Conservation (phyloP, 805 yeast genomes). For the Candida namnaoensis region DNA sequence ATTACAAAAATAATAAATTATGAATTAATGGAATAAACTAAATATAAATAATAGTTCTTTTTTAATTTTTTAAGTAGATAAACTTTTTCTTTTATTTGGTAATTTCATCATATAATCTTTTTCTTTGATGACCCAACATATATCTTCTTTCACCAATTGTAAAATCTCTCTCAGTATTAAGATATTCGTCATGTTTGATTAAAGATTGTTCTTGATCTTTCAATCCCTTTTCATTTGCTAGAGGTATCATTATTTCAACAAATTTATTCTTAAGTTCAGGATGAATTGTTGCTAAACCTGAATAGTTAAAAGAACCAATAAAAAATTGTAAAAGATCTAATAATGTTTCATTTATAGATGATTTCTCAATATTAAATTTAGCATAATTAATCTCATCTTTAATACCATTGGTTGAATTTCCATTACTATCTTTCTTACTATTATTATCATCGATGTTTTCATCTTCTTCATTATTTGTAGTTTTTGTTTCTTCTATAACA, state of each 20-base stretch:
- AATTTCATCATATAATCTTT: constrained; percentile 33
- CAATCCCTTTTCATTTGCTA: constrained; percentile 26
- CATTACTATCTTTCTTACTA: constrained; percentile 2
- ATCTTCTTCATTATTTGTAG: no score
- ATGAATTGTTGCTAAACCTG: constrained; percentile 35
- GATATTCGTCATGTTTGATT: constrained; percentile 36
- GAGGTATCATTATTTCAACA: constrained; percentile 34
- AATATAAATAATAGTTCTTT: no score
- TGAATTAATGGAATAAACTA: no score
- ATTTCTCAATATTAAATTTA: constrained; percentile 22
- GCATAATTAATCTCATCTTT: constrained; percentile 5
- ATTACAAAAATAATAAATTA: no score
- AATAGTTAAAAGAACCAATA: constrained; percentile 44
- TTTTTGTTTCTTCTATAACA: not conserved
- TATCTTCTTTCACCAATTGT: constrained; percentile 41
- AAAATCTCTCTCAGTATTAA: constrained; percentile 26
- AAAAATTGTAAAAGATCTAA: constrained; percentile 53
- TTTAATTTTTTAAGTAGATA: no score
- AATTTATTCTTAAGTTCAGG: constrained; percentile 25
- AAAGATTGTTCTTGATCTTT: constrained; percentile 16
- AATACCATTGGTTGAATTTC: constrained; percentile 12
- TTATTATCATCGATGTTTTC: not conserved
- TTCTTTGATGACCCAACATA: constrained; percentile 40
- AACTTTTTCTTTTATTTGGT: constrained; percentile 1
- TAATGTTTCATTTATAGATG: constrained; percentile 36